Evolutionary conservation across 345 rosid species (phyloP), one percentile per base, ranked within the genome.

Genomic region (Eucalyptus marginata): DNA sequence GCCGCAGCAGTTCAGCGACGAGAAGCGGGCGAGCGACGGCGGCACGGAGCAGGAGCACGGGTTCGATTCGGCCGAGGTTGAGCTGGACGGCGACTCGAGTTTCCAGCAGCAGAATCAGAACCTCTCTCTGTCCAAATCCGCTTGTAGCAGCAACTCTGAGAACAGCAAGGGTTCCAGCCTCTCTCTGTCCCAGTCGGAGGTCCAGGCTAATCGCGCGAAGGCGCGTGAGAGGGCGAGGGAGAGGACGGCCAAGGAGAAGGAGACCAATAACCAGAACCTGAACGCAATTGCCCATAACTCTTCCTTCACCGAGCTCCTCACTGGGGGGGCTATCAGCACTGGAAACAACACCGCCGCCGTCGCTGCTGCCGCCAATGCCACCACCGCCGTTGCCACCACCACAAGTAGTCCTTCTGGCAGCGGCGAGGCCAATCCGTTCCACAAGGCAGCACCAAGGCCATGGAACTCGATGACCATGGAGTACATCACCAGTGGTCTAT

Each of bases 101-200:
- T 90, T 47, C 54, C 89, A 89, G 59, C 66, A 92, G 68, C 97
- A 93, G 90, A 93, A 91, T 50, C 99, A 93, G 92, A 94, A 94
- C 87, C 89, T 91, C 22, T 95, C 96, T 2, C 33, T 96, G 91
- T 95, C 97, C 62, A 97, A 96, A 94, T 95, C 99, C 49, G 99
- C 97, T 90, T 96, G 98, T 87, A 98, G 99, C 85, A 96, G 99
- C 89, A 97, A 93, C 84, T 98, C 99, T 0, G 99, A 98, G 92
- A 98, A 98, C 15, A 97, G 99, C 90, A 98, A 96, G 90, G 97
- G 97, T 66, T 95, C 98, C 4, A 95, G 90, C 8, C 87, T 97
- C 87, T 97, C 99, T 33, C 94, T 98, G 14, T 94, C 97, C 3
- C 91, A 95, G 91, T 93, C 98, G 8, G 99, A 95, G 90, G 59